Conservation (phyloP, 305 asterid genomes). For the Fraxinus platypoda region DNA sequence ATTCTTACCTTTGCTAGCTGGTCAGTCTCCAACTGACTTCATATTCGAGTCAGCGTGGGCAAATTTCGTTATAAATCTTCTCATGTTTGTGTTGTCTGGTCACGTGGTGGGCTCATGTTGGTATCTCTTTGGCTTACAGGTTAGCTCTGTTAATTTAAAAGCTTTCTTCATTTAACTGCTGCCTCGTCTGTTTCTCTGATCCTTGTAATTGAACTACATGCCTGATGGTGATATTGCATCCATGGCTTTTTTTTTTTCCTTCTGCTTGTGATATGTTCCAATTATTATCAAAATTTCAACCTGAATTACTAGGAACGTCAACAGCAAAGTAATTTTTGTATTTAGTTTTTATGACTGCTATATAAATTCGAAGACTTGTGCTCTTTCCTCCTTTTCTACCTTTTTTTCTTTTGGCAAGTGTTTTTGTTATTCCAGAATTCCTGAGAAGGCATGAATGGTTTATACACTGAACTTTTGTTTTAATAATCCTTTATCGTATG, state of each 20-base stretch:
- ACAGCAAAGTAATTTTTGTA: not conserved
- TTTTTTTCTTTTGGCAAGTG: not conserved
- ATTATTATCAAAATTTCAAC: not conserved
- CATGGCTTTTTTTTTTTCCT: not conserved
- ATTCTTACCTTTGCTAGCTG: constrained; percentile 56
- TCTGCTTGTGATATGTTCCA: not conserved
- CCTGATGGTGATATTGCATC: not conserved
- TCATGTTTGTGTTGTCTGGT: constrained; percentile 53
- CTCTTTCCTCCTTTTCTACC: not conserved
- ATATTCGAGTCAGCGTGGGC: constrained; percentile 69
- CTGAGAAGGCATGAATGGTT: not conserved
- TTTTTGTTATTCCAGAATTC: not conserved
- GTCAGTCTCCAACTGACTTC: constrained; percentile 58
- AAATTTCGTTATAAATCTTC: constrained; percentile 54
- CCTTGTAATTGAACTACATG: not conserved
- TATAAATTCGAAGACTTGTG: not conserved
- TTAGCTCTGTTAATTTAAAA: constrained; percentile 10
- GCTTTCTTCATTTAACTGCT: not conserved
- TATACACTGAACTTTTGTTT: not conserved
- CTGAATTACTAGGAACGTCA: not conserved
- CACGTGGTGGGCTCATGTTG: constrained; percentile 66
- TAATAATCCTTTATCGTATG: not conserved
- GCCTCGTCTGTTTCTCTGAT: not conserved
- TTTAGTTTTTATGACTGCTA: not conserved
- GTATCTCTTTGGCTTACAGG: constrained; percentile 72